These are phyloP conservation scores for Monosporascus sp. DNA, from an alignment of 2,329 filamentous ascomycete species.

Conservation along the genomic window DNA sequence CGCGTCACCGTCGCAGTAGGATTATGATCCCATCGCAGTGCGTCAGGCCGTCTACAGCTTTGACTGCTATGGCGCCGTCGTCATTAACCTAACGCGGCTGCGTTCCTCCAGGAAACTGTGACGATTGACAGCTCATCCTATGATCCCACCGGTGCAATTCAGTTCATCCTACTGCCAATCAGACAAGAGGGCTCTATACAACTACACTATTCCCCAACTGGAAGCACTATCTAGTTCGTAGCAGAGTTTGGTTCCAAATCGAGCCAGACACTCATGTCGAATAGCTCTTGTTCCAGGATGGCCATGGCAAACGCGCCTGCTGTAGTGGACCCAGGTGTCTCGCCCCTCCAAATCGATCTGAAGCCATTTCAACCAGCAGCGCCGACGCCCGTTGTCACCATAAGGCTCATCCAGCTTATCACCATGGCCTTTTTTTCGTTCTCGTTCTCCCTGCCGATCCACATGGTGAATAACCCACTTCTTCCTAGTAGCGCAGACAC, in stretches of 20 bases:
- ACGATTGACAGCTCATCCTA: conserved; percentile 51
- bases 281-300: too few species aligned
- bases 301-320: conserved; percentile 30
- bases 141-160: conserved; percentile 52
- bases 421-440: conserved; percentile 64
- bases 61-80: conserved; percentile 54
- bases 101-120: conserved; percentile 50
- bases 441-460: conserved; percentile 59
- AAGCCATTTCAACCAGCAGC: conserved; percentile 52
- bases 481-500: background rate
- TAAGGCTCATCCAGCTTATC: conserved; percentile 62
- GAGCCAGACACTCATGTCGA: conserved; percentile 27
- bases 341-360: conserved; percentile 41
- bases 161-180: conserved; percentile 50
- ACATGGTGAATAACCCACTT: conserved; percentile 31
- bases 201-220: conserved; percentile 49
- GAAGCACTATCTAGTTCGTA: conserved; percentile 41
- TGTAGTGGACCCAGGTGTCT: conserved; percentile 27
- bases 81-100: conserved; percentile 59
- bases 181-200: conserved; percentile 49
- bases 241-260: conserved; percentile 43
- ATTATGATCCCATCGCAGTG: conserved; percentile 50
- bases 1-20: conserved; percentile 43
- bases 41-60: conserved; percentile 55
- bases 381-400: conserved; percentile 52